Evolutionary conservation across 83 land plant species (phyloP).

Genomic region (Thuja plicata): DNA sequence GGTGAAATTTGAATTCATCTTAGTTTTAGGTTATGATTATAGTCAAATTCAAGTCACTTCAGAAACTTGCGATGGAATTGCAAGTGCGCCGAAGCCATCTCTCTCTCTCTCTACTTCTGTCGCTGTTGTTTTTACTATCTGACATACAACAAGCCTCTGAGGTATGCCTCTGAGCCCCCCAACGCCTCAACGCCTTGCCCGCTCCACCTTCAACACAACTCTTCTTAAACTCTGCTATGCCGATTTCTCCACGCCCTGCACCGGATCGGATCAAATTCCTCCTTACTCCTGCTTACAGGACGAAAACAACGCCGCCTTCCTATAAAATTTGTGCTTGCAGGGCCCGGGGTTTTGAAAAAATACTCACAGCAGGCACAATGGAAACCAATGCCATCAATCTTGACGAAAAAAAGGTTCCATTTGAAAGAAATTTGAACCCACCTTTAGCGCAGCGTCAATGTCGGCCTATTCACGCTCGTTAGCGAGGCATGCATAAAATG

Average conservation of each 20-base stretch:
- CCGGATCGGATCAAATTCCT: not conserved
- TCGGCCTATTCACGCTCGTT: not conserved
- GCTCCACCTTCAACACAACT: not conserved
- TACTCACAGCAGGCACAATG: not conserved
- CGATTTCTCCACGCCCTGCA: not conserved
- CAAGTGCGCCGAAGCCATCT: conserved; percentile 55
- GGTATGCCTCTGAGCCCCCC: conserved; percentile 4
- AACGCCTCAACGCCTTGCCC: not conserved
- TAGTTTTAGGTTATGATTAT: too few species aligned
- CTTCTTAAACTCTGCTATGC: not conserved
- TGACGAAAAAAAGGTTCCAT: not conserved
- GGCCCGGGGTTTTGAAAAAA: not conserved
- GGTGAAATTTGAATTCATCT: too few species aligned
- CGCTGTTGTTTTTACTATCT: conserved; percentile 31
- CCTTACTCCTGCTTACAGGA: not conserved
- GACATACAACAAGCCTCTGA: conserved; percentile 56
- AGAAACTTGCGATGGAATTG: conserved; percentile 67
- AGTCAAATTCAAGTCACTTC: too few species aligned
- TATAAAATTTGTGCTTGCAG: not conserved
- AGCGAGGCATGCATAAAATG: not conserved
- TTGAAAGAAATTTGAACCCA: not conserved
- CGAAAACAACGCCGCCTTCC: not conserved
- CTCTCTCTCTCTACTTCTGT: conserved; percentile 22
- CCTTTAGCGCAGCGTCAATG: not conserved
- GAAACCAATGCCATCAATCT: not conserved